Evolutionary conservation across 2,329 filamentous ascomycete genomes (phyloP).

Genomic region (Phyllosticta citriasiana): DNA sequence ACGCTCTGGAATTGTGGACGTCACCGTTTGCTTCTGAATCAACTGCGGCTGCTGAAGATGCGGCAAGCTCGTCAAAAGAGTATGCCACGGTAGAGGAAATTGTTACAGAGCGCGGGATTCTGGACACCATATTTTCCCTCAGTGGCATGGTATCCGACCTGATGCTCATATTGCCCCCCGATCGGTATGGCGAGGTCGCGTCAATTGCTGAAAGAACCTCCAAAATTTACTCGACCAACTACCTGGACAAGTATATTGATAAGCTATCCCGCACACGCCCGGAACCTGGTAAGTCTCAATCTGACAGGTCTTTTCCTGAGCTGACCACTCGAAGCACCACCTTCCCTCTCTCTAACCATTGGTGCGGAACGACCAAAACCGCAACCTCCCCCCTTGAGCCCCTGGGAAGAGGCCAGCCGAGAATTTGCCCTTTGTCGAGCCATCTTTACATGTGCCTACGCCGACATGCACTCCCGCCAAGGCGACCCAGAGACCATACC

Average conservation of each 20-base stretch:
- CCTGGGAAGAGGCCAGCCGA: slow-evolving; percentile 46
- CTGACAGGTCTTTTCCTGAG: too few relatives aligned
- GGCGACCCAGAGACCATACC: not conserved
- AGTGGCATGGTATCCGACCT: slow-evolving; percentile 31
- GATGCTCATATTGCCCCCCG: slow-evolving; percentile 54
- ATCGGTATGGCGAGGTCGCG: slow-evolving; percentile 45
- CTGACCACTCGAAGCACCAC: slow-evolving; percentile 11
- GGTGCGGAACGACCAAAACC: slow-evolving; percentile 11
- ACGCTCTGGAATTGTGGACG: slow-evolving; percentile 6
- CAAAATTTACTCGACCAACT: not conserved
- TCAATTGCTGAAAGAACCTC: slow-evolving; percentile 42
- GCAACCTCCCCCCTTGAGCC: slow-evolving; percentile 24
- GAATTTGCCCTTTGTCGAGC: slow-evolving; percentile 47
- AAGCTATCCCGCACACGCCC: slow-evolving; percentile 11
- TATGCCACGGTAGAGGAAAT: slow-evolving; percentile 60
- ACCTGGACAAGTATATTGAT: not conserved
- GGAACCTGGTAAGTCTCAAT: slow-evolving; percentile 12
- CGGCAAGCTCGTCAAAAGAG: slow-evolving; percentile 25
- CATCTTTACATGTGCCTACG: slow-evolving; percentile 29
- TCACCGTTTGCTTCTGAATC: slow-evolving; percentile 11
- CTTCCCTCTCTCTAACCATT: slow-evolving; percentile 20
- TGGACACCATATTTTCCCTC: slow-evolving; percentile 38
- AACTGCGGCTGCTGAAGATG: too few relatives aligned
- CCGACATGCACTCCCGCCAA: slow-evolving; percentile 1
- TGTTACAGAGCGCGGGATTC: slow-evolving; percentile 51